A percentile compares a stretch with the other conserved stretches of the same genome.
Conservation (phyloP, 768 basidiomycete species). For the Lepiota venenata region DNA sequence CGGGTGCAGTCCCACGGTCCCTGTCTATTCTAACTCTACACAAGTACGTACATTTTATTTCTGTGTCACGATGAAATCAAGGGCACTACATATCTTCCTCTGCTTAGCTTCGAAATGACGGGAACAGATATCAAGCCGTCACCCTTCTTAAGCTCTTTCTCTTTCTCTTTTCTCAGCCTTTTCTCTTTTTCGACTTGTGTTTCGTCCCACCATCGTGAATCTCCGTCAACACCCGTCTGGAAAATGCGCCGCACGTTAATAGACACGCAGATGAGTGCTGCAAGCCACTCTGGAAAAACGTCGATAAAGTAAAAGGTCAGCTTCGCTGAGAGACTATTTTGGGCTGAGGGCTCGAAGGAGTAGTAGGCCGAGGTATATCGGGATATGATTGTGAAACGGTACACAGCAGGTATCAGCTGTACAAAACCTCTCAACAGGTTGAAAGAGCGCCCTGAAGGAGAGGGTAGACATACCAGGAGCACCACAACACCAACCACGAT, state of each 20-base stretch:
- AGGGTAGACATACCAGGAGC: background rate
- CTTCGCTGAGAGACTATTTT: slow-evolving; percentile 24
- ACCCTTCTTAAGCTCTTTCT: slow-evolving; percentile 14
- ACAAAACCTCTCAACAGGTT: background rate
- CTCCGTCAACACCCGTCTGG: slow-evolving; percentile 23
- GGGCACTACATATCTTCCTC: slow-evolving; percentile 6
- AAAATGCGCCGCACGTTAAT: slow-evolving; percentile 26
- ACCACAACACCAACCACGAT: background rate
- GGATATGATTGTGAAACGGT: slow-evolving; percentile 29
- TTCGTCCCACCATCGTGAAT: slow-evolving; percentile 20
- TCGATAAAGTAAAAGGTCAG: slow-evolving; percentile 29
- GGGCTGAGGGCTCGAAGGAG: slow-evolving; percentile 21
- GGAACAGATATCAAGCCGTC: slow-evolving; percentile 4
- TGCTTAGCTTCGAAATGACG: slow-evolving; percentile 3
- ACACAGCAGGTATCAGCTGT: slow-evolving; percentile 25
- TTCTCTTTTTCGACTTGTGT: slow-evolving; percentile 19
- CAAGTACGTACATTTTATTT: background rate
- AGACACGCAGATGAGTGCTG: slow-evolving; percentile 16
- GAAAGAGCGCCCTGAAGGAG: background rate
- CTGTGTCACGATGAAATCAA: slow-evolving; percentile 1
- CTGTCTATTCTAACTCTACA: background rate
- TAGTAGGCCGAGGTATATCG: slow-evolving; percentile 21
- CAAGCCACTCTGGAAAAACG: slow-evolving; percentile 30
- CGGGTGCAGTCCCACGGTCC: background rate
- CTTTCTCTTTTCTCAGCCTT: slow-evolving; percentile 16